A percentile compares a stretch with the other conserved stretches of the same genome.
Conservation (phyloP, 2,329 filamentous ascomycete genomes). For the Pyricularia grisea region DNA sequence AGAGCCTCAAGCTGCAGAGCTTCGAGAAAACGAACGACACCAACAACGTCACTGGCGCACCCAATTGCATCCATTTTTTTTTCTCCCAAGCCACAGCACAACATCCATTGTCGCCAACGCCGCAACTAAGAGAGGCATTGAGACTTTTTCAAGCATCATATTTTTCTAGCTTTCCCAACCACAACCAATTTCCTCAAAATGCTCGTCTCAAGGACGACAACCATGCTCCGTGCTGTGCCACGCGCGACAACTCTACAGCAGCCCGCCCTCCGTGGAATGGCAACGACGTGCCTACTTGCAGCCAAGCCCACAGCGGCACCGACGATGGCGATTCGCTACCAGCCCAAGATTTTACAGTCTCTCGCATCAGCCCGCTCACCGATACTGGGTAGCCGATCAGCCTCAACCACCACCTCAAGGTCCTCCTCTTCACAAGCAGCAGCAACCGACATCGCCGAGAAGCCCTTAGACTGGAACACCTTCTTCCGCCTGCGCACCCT, state of each 20-base stretch:
- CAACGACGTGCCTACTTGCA: background rate
- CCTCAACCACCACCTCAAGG: slow-evolving; percentile 9
- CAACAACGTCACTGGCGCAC: background rate
- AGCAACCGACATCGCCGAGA: slow-evolving; percentile 18
- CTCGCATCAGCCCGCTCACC: slow-evolving; percentile 11
- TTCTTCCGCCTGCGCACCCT: slow-evolving; percentile 87
- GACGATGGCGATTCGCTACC: background rate
- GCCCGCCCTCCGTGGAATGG: background rate
- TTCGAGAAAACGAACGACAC: background rate
- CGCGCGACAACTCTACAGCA: background rate
- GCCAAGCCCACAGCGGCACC: background rate
- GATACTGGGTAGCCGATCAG: slow-evolving; percentile 6
- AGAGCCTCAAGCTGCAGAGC: background rate
- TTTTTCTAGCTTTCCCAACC: background rate
- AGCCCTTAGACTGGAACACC: slow-evolving; percentile 72
- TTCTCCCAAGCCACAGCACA: background rate
- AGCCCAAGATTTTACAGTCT: background rate
- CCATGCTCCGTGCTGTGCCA: slow-evolving; percentile 2
- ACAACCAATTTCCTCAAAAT: background rate
- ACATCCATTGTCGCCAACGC: background rate
- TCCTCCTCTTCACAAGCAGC: slow-evolving; percentile 10
- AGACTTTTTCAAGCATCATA: background rate
- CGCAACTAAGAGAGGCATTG: background rate
- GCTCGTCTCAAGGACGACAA: slow-evolving; percentile 5
- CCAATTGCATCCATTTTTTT: background rate